These are phyloP conservation scores for Pelagophyceae sp. DNA, from an alignment of 352 stramenopile genomes.

Conservation along the genomic window DNA sequence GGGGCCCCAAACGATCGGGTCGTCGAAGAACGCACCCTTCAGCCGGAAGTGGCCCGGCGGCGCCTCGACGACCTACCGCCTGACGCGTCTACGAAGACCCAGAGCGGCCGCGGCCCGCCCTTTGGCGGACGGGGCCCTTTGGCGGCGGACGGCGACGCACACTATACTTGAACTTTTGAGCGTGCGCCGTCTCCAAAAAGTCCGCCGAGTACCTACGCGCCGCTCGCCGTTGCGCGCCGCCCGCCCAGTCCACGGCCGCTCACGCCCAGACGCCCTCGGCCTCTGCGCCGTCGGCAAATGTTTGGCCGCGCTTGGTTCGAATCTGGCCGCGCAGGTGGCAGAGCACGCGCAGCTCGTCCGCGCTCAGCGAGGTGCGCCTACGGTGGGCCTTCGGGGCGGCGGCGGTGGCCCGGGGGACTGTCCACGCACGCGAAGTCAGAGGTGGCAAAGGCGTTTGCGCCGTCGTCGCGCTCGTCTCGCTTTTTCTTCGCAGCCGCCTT, in stretches of 20 bases:
- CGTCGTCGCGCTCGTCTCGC: neutral
- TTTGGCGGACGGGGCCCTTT: too few species aligned
- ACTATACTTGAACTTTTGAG: neutral
- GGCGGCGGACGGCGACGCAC: too few species aligned
- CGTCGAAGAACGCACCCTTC: neutral
- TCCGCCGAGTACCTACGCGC: neutral
- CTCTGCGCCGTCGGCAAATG: neutral
- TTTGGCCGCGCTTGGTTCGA: neutral
- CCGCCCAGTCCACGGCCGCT: neutral
- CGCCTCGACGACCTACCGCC: neutral
- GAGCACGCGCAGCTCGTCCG: neutral
- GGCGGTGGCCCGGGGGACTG: neutral
- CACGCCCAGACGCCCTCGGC: neutral
- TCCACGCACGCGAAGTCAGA: neutral
- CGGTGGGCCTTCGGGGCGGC: too few species aligned
- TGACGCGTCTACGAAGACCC: too few species aligned
- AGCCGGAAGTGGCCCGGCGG: neutral
- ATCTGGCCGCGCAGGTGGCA: neutral
- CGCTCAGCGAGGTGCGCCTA: too few species aligned
- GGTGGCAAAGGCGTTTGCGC: neutral
- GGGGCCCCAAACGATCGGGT: neutral
- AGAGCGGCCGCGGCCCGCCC: too few species aligned
- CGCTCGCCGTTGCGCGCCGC: neutral
- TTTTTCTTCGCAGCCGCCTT: too few species aligned
- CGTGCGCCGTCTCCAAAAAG: neutral